Percentiles rank a stretch among this genome's conserved stretches.
Conservation (phyloP, 2,329 filamentous ascomycete species). For the Clonostachys solani region DNA sequence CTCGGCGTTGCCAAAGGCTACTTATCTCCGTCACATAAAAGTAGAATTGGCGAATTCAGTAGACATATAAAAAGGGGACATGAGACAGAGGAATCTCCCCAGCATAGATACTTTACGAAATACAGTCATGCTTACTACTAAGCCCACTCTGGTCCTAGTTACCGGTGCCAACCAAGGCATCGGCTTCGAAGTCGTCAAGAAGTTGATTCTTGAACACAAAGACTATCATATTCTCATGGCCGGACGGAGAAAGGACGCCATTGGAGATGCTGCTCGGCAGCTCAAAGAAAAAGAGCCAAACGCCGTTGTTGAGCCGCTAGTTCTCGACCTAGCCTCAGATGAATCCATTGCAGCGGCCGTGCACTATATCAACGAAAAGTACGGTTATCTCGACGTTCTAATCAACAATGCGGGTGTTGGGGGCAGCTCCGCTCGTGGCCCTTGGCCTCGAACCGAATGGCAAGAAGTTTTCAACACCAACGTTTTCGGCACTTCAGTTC, state of each 20-base stretch:
- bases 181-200: slow-evolving; percentile 8
- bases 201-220: slow-evolving; percentile 12
- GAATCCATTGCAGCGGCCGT: slow-evolving; percentile 19
- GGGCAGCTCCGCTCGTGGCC: slow-evolving; percentile 22
- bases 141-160: slow-evolving; percentile 7
- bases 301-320: slow-evolving; percentile 9
- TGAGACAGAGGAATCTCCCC: too few relatives aligned
- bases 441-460: slow-evolving; percentile 23
- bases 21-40: too few relatives aligned
- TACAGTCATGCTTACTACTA: too few relatives aligned
- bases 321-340: slow-evolving; percentile 34
- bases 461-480: slow-evolving; percentile 37
- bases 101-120: too few relatives aligned
- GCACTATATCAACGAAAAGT: slow-evolving; percentile 10
- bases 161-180: slow-evolving; percentile 16
- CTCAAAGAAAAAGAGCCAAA: too few relatives aligned
- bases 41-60: too few relatives aligned
- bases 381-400: slow-evolving; percentile 35
- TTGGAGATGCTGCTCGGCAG: slow-evolving; percentile 10
- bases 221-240: slow-evolving; percentile 25
- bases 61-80: too few relatives aligned
- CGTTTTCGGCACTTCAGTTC: slow-evolving; percentile 26
- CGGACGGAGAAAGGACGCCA: slow-evolving; percentile 13
- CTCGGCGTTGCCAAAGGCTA: too few relatives aligned
- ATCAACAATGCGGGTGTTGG: slow-evolving; percentile 31